Evolutionary conservation across 78 protist genomes (phyloP), one percentile per base, ranked within the genome.

Genomic region (Chrysochromulina parva): DNA sequence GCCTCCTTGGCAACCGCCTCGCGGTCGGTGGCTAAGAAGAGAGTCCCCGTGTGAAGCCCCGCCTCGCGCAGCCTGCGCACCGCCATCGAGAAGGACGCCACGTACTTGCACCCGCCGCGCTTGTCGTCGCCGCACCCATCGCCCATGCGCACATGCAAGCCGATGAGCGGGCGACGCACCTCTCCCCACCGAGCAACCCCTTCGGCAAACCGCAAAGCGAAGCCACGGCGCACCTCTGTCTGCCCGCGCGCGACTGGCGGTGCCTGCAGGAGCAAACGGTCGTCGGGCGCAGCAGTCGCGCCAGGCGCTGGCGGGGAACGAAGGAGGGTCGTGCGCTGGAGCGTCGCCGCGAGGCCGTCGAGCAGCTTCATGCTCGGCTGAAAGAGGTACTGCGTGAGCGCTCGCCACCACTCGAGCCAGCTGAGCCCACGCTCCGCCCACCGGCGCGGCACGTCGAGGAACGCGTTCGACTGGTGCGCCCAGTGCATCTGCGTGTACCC

Each of bases 81-180:
- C 50, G 13, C 16, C 14, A 3, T 16, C 20, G 76, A 2, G 76
- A 67, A n/a, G 50, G 76, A 22, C 20, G 11, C 7, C 48, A 67
- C 76, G 76, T 67, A 67, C 76, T 67, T 67, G 76, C 76, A 67
- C 24, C 76, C 76, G 76, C 76, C 76, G 10, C 76, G 76, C 76
- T 67, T 67, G 50, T 28, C 28, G 76, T 67, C 76, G 50, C 76
- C 28, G 48, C 76, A 67, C 16, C 76, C 76, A 48, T 67, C 76
- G 76, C 76, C 76, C 22, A 67, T 2, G 47, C 76, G 76, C 76
- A 67, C 76, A 11, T 67, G 76, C 76, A 11, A 7, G 20, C 76
- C 76, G 76, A 67, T n/a, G 76, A 67, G 76, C 9, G 76, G 76
- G 76, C 76, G 76, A 13, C 50, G 76, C 76, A 67, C 76, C 76